phyloP scores from a whole-genome alignment of 768 basidiomycete genomes.

The Gloeophyllum trabeum region DNA sequence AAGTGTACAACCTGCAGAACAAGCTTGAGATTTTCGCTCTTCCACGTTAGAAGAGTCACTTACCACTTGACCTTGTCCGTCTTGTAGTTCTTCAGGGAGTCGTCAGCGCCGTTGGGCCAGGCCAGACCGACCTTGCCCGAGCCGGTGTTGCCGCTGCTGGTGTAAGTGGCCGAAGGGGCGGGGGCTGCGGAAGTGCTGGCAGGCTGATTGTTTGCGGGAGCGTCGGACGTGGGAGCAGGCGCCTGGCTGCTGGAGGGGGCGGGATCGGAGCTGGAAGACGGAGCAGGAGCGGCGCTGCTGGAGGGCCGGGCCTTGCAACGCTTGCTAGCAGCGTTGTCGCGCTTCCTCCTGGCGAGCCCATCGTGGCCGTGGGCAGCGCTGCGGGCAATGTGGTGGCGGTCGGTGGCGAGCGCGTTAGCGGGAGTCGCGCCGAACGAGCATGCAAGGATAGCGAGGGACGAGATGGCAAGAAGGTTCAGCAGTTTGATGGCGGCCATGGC shows the following conservation, averaged over 20 bases:
- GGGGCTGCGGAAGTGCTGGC: conserved; percentile 3
- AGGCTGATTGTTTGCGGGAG: conserved; percentile 5
- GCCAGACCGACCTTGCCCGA: conserved; percentile 46
- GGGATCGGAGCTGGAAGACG: conserved; percentile 10
- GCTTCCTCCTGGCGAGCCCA: conserved; percentile 39
- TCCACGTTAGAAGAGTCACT: conserved; percentile 10
- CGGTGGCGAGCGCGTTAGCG: conserved; percentile 40
- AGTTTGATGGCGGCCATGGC: conserved; percentile 28
- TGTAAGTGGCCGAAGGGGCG: too few species aligned
- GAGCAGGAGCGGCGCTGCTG: conserved; percentile 2
- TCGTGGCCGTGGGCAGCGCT: conserved; percentile 31
- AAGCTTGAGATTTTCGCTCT: neutral
- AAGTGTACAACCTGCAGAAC: conserved; percentile 42
- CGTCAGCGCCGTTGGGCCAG: conserved; percentile 50
- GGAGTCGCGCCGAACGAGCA: conserved; percentile 33
- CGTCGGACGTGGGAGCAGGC: conserved; percentile 12
- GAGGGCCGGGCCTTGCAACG: conserved; percentile 49
- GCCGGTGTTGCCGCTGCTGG: neutral
- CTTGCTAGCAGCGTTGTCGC: conserved; percentile 19
- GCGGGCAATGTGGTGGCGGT: conserved; percentile 28
- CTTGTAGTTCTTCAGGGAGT: conserved; percentile 39
- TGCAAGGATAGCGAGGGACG: conserved; percentile 45
- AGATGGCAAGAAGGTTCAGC: conserved; percentile 46
- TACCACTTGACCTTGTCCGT: conserved; percentile 32
- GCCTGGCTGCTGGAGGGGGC: conserved; percentile 8